Conservation (phyloP, 2,329 filamentous ascomycete genomes). For the Diaporthe batatas region DNA sequence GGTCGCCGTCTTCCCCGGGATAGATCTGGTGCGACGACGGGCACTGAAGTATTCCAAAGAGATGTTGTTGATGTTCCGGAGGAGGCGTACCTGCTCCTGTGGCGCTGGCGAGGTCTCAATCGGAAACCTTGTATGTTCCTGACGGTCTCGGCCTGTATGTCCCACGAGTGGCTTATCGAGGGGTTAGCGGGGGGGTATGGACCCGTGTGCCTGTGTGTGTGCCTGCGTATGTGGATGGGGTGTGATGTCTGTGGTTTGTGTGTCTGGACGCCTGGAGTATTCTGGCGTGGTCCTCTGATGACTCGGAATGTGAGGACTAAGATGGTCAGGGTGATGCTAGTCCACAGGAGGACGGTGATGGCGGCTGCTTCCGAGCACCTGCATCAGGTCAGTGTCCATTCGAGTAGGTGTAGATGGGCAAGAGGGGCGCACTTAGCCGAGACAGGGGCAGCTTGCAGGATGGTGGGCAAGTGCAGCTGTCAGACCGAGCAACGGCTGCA, state of each 20-base stretch:
- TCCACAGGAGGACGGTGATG: slow-evolving; percentile 1
- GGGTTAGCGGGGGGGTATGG: neutral
- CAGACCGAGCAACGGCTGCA: slow-evolving; percentile 21
- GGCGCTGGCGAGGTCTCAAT: slow-evolving; percentile 25
- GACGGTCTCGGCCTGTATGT: slow-evolving; percentile 18
- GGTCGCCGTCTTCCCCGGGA: slow-evolving; percentile 28
- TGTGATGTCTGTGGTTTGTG: neutral
- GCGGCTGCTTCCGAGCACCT: slow-evolving; percentile 14
- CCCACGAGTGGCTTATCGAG: slow-evolving; percentile 13
- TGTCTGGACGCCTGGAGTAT: slow-evolving; percentile 18
- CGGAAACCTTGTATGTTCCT: slow-evolving; percentile 12
- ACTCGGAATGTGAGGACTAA: neutral
- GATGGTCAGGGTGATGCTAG: neutral
- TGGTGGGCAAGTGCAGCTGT: slow-evolving; percentile 30
- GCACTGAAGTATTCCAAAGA: neutral
- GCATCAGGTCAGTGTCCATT: slow-evolving; percentile 3
- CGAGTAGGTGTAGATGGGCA: neutral
- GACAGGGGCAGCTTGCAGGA: slow-evolving; percentile 35
- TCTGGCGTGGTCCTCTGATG: slow-evolving; percentile 5
- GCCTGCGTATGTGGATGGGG: neutral
- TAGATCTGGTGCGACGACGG: neutral
- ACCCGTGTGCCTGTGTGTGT: neutral
- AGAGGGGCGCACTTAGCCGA: slow-evolving; percentile 24
- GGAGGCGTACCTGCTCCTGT: slow-evolving; percentile 6
- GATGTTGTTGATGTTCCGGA: neutral